A percentile compares a stretch with the other conserved stretches of the same genome.
Evolutionary conservation across 495 filamentous ascomycete genomes (phyloP).

Genomic region (Evansstolkia leycettana): DNA sequence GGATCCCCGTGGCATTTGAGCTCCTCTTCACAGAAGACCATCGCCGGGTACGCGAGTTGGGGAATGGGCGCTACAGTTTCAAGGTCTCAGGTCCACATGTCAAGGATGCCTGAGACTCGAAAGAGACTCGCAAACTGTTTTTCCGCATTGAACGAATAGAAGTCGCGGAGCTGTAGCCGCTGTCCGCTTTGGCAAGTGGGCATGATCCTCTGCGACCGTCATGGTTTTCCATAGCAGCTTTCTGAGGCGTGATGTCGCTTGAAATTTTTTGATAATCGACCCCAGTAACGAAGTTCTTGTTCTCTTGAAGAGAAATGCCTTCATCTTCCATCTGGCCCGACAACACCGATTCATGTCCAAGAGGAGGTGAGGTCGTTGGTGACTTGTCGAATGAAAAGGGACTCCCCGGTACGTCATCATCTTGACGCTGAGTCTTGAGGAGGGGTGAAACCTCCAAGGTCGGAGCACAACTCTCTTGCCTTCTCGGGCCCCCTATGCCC

Average conservation of each 20-base stretch:
- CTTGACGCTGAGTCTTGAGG: conserved; percentile 5
- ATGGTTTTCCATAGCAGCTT: conserved; percentile 2
- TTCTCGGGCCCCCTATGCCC: too few relatives aligned
- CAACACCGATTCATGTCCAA: conserved; percentile 3
- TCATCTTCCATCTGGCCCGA: conserved; percentile 16
- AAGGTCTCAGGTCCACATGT: too few relatives aligned
- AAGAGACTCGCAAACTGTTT: conserved; percentile 13
- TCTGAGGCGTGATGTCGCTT: conserved; percentile 4
- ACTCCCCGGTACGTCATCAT: conserved; percentile 19
- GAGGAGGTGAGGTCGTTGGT: conserved; percentile 9
- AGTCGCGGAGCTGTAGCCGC: conserved; percentile 30
- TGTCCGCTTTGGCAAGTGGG: conserved; percentile 26
- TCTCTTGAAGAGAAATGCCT: conserved; percentile 16
- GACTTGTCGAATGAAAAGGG: conserved; percentile 30
- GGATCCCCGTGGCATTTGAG: too few relatives aligned
- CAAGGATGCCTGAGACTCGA: conserved; percentile 11
- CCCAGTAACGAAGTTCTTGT: conserved; percentile 3
- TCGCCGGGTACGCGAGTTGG: too few relatives aligned
- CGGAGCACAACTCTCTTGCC: background rate
- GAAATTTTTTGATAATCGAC: background rate
- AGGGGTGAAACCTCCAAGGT: conserved; percentile 11
- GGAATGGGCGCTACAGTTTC: too few relatives aligned
- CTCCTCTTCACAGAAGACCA: too few relatives aligned
- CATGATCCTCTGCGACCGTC: conserved; percentile 9
- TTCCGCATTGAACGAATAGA: conserved; percentile 20